phyloP scores from a whole-genome alignment of 1,139 yeast genomes.

The Sugiyamaella castrensis region DNA sequence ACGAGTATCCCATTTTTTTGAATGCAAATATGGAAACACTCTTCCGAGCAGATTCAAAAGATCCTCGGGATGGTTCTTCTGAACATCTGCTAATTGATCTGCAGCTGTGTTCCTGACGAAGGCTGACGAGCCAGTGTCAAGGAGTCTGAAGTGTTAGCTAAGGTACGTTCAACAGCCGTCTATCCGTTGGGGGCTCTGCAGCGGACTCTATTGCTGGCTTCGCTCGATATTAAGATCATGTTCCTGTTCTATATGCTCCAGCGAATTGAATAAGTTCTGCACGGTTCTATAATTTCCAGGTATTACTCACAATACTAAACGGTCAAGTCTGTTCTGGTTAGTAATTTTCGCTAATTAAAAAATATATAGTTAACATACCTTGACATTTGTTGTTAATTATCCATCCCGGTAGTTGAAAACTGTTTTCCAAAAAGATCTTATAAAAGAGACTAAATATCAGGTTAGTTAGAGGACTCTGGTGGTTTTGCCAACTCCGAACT shows the following conservation, averaged over 20 bases:
- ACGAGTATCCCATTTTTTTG: conserved; percentile 93
- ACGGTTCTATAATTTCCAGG: too few species aligned
- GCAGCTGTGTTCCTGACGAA: conserved; percentile 96
- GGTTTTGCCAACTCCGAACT: too few species aligned
- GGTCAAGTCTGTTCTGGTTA: conserved; percentile 34
- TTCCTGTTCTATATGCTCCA: too few species aligned
- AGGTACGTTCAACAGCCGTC: conserved; percentile 2
- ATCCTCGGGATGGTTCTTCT: conserved; percentile 94
- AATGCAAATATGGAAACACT: conserved; percentile 82
- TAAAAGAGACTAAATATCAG: too few species aligned
- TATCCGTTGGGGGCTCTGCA: conserved; percentile 8
- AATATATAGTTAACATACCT: conserved; percentile 6
- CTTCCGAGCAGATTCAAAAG: conserved; percentile 76
- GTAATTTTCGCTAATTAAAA: too few species aligned
- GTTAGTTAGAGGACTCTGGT: too few species aligned
- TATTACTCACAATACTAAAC: conserved; percentile 37
- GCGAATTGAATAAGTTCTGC: too few species aligned
- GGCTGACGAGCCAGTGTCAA: conserved; percentile 94
- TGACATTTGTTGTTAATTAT: conserved; percentile 9
- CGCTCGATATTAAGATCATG: too few species aligned
- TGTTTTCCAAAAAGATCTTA: too few species aligned
- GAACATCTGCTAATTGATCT: conserved; percentile 91
- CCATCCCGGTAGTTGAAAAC: conserved; percentile 4
- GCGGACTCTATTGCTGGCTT: conserved; percentile 1
- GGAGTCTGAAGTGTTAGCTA: conserved; percentile 36